These are phyloP conservation scores for Puccinia triticina DNA, from an alignment of 1,284 basidiomycete species.

Conservation along the genomic window DNA sequence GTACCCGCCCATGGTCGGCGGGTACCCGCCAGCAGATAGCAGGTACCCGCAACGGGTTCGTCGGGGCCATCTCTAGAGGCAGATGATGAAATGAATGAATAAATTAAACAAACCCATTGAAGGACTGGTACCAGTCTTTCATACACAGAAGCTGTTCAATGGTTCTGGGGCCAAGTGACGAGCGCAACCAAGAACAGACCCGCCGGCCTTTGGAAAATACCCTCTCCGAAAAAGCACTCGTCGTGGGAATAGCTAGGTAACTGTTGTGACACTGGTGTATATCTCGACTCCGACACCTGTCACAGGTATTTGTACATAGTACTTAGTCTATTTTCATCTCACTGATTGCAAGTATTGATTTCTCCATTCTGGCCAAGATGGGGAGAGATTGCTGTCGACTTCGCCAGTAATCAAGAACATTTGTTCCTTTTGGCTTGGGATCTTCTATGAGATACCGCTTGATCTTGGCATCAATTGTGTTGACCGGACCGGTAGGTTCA, in stretches of 20 bases:
- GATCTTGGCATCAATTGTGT: neutral
- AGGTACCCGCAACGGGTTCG: too few species aligned
- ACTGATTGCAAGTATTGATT: too few species aligned
- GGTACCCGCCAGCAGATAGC: too few species aligned
- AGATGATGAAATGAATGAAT: too few species aligned
- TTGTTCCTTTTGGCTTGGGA: neutral
- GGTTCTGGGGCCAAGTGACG: neutral
- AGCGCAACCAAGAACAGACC: neutral
- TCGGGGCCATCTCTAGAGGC: too few species aligned
- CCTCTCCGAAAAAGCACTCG: constrained; percentile 2
- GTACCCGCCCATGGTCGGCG: too few species aligned
- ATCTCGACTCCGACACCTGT: too few species aligned
- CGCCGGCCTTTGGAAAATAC: constrained; percentile 16
- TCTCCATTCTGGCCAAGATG: constrained; percentile 1
- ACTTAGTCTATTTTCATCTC: too few species aligned
- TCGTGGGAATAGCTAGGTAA: constrained; percentile 14
- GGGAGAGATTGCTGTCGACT: neutral
- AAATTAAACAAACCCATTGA: neutral
- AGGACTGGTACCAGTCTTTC: neutral
- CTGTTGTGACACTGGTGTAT: too few species aligned
- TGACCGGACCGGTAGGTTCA: too few species aligned
- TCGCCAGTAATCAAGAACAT: neutral
- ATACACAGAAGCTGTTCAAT: neutral
- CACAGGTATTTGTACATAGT: too few species aligned
- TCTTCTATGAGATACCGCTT: neutral